Conservation (phyloP, 768 basidiomycete genomes). For the Kwoniella sp. region DNA sequence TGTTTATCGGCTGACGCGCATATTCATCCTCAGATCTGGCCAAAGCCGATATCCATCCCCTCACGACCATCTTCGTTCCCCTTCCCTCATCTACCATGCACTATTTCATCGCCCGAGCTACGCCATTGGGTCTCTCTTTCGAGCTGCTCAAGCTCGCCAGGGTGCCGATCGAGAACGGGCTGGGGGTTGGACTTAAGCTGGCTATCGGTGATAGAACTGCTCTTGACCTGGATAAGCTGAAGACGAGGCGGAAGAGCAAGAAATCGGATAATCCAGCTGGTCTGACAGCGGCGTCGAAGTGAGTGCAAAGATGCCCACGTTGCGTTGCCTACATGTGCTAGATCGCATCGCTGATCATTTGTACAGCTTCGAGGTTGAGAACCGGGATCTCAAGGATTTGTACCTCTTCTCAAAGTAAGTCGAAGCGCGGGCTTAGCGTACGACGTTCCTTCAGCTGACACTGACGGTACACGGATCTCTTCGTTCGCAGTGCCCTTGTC, state of each 20-base stretch:
- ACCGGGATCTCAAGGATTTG: conserved; percentile 65
- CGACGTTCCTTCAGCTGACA: neutral
- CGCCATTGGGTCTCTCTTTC: conserved; percentile 75
- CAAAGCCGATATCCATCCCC: conserved; percentile 66
- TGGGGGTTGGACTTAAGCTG: conserved; percentile 27
- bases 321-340: neutral
- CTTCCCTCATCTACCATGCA: conserved; percentile 58
- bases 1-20: neutral
- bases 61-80: conserved; percentile 39
- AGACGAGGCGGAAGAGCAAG: conserved; percentile 32
- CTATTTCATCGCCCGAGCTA: conserved; percentile 81
- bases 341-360: neutral
- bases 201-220: conserved; percentile 39
- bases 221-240: conserved; percentile 39
- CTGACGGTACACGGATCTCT: neutral
- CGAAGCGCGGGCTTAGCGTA: neutral
- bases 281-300: conserved; percentile 10
- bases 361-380: conserved; percentile 67
- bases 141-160: conserved; percentile 67
- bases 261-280: neutral
- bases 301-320: neutral
- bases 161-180: conserved; percentile 33
- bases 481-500: conserved; percentile 71
- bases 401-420: conserved; percentile 85
- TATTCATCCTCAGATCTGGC: conserved; percentile 62